Evolutionary conservation across 495 filamentous ascomycete species (phyloP), one percentile per base, ranked within the genome.

Genomic region (Cercophora samala): DNA sequence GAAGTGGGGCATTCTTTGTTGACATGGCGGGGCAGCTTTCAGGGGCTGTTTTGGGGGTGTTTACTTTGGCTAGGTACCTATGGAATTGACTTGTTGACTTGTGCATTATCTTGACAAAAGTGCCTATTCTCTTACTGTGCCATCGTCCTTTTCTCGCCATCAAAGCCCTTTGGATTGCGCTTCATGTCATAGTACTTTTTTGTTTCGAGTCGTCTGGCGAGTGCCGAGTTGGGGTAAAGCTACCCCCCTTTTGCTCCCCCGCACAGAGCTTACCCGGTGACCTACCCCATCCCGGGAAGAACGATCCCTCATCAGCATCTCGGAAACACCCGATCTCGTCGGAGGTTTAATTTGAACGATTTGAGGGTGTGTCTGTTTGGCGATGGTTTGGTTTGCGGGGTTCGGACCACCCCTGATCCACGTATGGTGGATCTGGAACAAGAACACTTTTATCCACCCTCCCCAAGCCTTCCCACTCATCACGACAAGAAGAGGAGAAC

Each of bases 191-290:
- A n/a, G n/a, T n/a, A n/a, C n/a, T n/a, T n/a, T n/a, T n/a, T n/a
- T n/a, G n/a, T n/a, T n/a, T n/a, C n/a, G n/a, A n/a, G n/a, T n/a
- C n/a, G 26, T 8, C 26, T 29, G 26, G 8, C 26, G 63, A 69
- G 26, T 71, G 69, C 66, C 69, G 69, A 68, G 29, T 62, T 71
- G 68, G 69, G 69, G 60, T 66, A 64, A 71, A 19, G 25, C 22
- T 21, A 24, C 51, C 29, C 51, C 29, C 55, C 25, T 66, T 59
- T 59, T 58, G 21, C 19, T 19, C 22, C 26, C 69, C 69, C 64
- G 23, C 5, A 60, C 22, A 1, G 9, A 51, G 58, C 64, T 69
- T 71, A 69, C 22, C 66, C 66, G 66, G 63, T 9, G 9, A 60
- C 58, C 24, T 22, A 19, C 56, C 58, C 58, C 11, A 29, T 25